These are phyloP conservation scores for Trypanosoma brucei DNA, from an alignment of 208 protist genomes.

Conservation along the genomic window DNA sequence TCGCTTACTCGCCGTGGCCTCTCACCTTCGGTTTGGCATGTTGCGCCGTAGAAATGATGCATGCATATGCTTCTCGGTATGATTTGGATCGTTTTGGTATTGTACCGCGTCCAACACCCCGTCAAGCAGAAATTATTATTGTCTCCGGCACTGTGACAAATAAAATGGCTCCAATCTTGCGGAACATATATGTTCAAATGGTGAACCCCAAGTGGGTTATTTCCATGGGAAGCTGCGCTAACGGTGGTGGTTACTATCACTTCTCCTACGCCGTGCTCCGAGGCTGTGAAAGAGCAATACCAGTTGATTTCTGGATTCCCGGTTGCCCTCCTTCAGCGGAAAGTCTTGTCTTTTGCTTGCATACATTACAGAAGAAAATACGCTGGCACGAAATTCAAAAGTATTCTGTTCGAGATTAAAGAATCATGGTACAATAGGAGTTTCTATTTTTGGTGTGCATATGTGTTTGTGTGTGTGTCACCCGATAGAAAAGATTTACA, in stretches of 20 bases:
- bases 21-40: slow-evolving; percentile 98
- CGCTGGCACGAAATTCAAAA: slow-evolving; percentile 91
- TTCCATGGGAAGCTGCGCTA: slow-evolving; percentile 96
- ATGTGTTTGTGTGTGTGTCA: slow-evolving; percentile 26
- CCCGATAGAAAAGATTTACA: not conserved
- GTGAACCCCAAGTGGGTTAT: slow-evolving; percentile 93
- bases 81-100: slow-evolving; percentile 98
- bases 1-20: slow-evolving; percentile 96
- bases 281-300: slow-evolving; percentile 96
- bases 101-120: slow-evolving; percentile 92
- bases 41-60: slow-evolving; percentile 98
- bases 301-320: slow-evolving; percentile 98
- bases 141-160: slow-evolving; percentile 99
- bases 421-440: slow-evolving; percentile 1
- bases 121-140: slow-evolving; percentile 98
- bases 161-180: slow-evolving; percentile 98
- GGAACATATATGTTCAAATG: slow-evolving; percentile 98
- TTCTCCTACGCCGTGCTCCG: slow-evolving; percentile 96
- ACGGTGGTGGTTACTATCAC: slow-evolving; percentile 98
- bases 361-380: slow-evolving; percentile 92
- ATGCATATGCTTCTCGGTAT: slow-evolving; percentile 94
- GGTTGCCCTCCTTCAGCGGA: slow-evolving; percentile 97
- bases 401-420: slow-evolving; percentile 65
- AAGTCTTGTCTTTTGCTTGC: slow-evolving; percentile 89
- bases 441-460: not conserved